Base-by-base conservation (phyloP, 345 rosid species). In the Sisymbrium altissimum region DNA sequence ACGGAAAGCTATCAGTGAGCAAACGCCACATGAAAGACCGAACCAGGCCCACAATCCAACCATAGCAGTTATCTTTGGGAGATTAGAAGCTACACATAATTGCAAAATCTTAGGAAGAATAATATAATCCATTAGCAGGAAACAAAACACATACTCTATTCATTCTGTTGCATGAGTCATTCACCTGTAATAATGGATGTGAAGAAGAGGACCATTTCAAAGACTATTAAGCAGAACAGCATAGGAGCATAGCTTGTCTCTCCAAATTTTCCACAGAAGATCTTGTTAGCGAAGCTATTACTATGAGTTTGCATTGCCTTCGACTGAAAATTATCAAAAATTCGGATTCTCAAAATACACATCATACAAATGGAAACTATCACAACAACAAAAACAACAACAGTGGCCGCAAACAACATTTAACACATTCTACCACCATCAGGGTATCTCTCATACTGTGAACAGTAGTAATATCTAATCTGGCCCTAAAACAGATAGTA, bases 11-110 rank as follows among this genome's bases (percentile, higher is more conserved):
- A 88, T 36, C 68, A 95, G 81, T 6, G 98, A 71, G 72, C 70
- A 75, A 78, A 83, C 66, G 49, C 89, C 88, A 40, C 86, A 63
- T 70, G 97, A 87, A 71, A 92, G 83, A 75, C 87, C 79, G 32
- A 74, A 74, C 88, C 96, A 88, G 50, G 87, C 90, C 97, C 97
- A 92, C 60, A 92, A 80, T 66, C 93, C 99, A 83, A 84, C 80
- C 85, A 66, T 76, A 70, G 98, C 97, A 78, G 98, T 92, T 61
- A 92, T 81, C 83, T 83, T 90, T 35, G 99, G 83, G 79, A 95
- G 87, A 82, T 75, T 81, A 41, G 94, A 81, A 78, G 93, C 98
- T 95, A 74, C 68, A 61, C 29, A 60, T 30, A 75, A 70, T 43
- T 70, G 59, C 35, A 73, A 85, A 46, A 49, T 48, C 33, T 64